Evolutionary conservation across 1,284 basidiomycete genomes (phyloP), one percentile per base, ranked within the genome.

Genomic region (Pisolithus thermaeus): DNA sequence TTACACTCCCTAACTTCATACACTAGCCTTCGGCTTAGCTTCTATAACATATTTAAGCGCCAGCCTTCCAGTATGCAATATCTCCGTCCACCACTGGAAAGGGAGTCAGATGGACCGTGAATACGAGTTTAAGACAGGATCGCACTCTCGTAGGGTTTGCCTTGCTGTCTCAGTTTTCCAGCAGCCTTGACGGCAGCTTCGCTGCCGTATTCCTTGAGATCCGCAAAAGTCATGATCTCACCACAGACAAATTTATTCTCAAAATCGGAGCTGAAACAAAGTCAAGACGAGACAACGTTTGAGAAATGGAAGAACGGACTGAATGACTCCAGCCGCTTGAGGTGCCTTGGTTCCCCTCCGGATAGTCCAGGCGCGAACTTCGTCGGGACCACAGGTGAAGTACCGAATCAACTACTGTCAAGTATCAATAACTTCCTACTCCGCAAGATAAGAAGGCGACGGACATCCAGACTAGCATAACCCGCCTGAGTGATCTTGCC

Each of bases 211-310:
- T 97, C 93, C 67, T 90, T 90, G 58, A 99, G 76, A 67, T 98
- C 97, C 0, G 85, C 84, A 64, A 87, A 97, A 4, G 84, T 66
- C 92, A 98, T 97, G 67, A 99, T 97, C 73, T 99, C 96, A 72
- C 96, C 97, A 63, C 96, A 99, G n/a, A 99, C 91, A 63, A 99
- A 98, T 74, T 97, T 97, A 70, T 96, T 91, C 75, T 98, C 91
- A 66, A 96, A 96, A 72, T 96, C 93, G 42, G 91, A 84, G 74
- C 86, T 88, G 59, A 9, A 14, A 48, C 14, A 22, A 36, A 38
- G 40, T 51, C 53, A 46, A 59, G 50, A 28, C 14, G 25, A 9
- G 25, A 23, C 2, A 58, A 58, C 55, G 53, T 47, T 59, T 55
- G 49, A 56, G 9, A 43, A 35, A n/a, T 9, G 49, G 3, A 36